A percentile compares a stretch with the other conserved stretches of the same genome.
Evolutionary conservation across 441 rosid genomes (phyloP).

Genomic region (Hypseocharis bilobata): DNA sequence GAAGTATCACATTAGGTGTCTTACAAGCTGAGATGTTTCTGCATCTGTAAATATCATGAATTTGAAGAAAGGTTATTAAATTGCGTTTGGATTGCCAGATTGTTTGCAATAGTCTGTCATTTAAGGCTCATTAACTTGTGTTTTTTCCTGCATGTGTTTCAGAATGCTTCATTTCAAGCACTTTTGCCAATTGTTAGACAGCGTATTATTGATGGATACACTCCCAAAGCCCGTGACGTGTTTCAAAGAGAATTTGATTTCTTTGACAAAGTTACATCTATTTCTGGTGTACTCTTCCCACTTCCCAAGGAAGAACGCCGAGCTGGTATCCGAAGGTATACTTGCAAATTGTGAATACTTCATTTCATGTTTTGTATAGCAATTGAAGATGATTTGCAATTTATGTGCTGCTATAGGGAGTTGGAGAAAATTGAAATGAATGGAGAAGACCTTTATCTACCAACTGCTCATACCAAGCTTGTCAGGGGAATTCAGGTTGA

Average conservation of each 20-base stretch:
- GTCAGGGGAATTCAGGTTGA: conserved; percentile 79
- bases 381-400: conserved; percentile 19
- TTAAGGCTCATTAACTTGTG: conserved; percentile 18
- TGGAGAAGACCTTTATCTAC: conserved; percentile 87
- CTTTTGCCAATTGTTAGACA: conserved; percentile 69
- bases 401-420: conserved; percentile 42
- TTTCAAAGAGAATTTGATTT: conserved; percentile 85
- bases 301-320: conserved; percentile 92
- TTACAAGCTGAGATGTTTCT: background rate
- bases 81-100: conserved; percentile 1
- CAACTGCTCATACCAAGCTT: conserved; percentile 80
- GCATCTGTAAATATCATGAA: background rate
- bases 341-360: conserved; percentile 14
- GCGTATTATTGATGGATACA: conserved; percentile 77
- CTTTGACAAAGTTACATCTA: conserved; percentile 86
- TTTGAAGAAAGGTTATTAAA: background rate
- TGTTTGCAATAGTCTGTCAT: background rate
- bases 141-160: conserved; percentile 27
- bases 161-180: conserved; percentile 65
- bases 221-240: conserved; percentile 59
- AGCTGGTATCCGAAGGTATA: conserved; percentile 83
- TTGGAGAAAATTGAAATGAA: conserved; percentile 82
- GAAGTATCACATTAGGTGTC: background rate
- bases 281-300: conserved; percentile 68
- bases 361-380: conserved; percentile 14